Evolutionary conservation across 2,329 filamentous ascomycete species (phyloP).

Genomic region (Ramularia endophylla): DNA sequence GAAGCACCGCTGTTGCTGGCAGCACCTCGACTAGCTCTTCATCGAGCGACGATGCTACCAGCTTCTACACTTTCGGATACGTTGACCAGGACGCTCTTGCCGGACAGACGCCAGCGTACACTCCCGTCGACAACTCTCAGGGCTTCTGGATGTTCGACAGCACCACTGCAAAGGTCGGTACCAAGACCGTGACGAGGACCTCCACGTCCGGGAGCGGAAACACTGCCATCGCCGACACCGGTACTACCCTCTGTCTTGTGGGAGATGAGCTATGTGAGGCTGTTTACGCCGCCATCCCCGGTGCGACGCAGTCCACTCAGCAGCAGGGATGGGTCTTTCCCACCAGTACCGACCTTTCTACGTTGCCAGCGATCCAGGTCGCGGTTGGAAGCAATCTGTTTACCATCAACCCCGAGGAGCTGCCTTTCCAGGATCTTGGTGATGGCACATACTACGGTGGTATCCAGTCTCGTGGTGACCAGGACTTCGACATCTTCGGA

Average conservation of each 20-base stretch:
- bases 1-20: constrained; percentile 46
- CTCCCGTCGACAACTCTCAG: constrained; percentile 55
- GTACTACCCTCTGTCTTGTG: constrained; percentile 61
- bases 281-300: constrained; percentile 59
- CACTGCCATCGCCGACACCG: constrained; percentile 64
- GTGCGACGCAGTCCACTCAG: constrained; percentile 36
- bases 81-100: constrained; percentile 57
- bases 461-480: constrained; percentile 56
- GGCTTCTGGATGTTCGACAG: constrained; percentile 66
- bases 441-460: constrained; percentile 56
- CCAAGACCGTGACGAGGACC: constrained; percentile 49
- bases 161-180: constrained; percentile 38
- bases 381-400: constrained; percentile 58
- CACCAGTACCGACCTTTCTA: constrained; percentile 41
- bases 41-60: constrained; percentile 4
- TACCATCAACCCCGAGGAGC: constrained; percentile 56
- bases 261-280: constrained; percentile 55
- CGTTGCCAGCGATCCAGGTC: constrained; percentile 57
- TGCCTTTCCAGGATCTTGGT: constrained; percentile 53
- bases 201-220: constrained; percentile 46
- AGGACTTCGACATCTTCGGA: constrained; percentile 58
- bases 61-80: constrained; percentile 67
- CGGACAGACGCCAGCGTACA: constrained; percentile 43
- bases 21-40: constrained; percentile 3
- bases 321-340: constrained; percentile 56